Evolutionary conservation across 208 protist genomes (phyloP).

Genomic region (Acanthamoeba lenticulata): DNA sequence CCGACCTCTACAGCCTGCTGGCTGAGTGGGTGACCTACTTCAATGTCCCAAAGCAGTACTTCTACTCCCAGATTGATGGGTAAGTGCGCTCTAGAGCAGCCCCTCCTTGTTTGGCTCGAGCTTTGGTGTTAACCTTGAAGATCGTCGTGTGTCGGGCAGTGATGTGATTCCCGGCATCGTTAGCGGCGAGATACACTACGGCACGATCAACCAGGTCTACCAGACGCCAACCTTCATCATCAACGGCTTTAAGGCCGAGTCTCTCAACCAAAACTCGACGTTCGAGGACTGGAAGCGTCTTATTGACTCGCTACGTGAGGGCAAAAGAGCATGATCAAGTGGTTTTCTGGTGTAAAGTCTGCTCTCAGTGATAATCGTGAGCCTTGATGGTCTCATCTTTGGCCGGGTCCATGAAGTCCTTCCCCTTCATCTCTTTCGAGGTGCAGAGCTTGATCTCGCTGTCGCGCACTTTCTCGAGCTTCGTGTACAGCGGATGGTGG

Average conservation of each 20-base stretch:
- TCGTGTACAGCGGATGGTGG: constrained; percentile 58
- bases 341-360: background rate
- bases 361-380: constrained; percentile 21
- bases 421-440: background rate
- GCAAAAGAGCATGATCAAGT: no score
- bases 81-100: background rate
- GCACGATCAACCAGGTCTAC: constrained; percentile 43
- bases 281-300: background rate
- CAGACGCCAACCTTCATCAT: constrained; percentile 32
- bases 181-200: background rate
- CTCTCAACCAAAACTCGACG: background rate
- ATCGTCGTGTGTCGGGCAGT: background rate
- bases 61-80: constrained; percentile 14
- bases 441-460: constrained; percentile 38
- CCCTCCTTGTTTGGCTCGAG: no score
- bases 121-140: background rate
- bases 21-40: background rate
- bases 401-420: constrained; percentile 48
- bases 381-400: constrained; percentile 20
- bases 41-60: background rate
- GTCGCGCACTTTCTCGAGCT: constrained; percentile 45
- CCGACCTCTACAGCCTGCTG: background rate
- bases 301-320: background rate
- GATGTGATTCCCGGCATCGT: background rate
- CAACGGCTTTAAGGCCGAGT: constrained; percentile 39